A percentile compares a stretch with the other conserved stretches of the same genome.
Conservation (phyloP, 192 early-diverging fungal species). For the Umbelopsis sp. region DNA sequence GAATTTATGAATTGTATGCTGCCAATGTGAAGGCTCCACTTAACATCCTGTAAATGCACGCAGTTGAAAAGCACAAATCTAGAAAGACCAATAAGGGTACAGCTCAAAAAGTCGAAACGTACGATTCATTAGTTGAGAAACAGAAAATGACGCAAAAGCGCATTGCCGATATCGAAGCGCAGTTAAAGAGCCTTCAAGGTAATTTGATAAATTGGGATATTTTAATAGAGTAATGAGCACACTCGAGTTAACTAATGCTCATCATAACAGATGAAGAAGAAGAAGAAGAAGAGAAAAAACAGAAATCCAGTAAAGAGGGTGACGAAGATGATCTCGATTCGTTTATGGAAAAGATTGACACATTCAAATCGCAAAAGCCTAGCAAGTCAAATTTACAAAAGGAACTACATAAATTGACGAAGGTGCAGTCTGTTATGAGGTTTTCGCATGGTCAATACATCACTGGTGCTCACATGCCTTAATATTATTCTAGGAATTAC, state of each 20-base stretch:
- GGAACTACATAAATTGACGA: conserved; percentile 45
- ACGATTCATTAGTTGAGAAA: conserved; percentile 61
- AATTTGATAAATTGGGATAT: conserved; percentile 20
- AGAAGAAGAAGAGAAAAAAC: conserved; percentile 4
- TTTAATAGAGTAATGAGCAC: not conserved
- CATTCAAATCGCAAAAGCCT: conserved; percentile 22
- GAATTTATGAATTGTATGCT: not conserved
- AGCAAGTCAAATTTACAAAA: conserved; percentile 42
- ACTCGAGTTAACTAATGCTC: not conserved
- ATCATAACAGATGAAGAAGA: not conserved
- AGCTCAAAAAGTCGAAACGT: conserved; percentile 61
- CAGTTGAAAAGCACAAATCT: conserved; percentile 32
- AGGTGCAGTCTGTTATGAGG: conserved; percentile 31
- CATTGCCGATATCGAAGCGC: conserved; percentile 31
- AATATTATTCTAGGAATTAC: conserved; percentile 39
- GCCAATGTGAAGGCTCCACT: too few species aligned
- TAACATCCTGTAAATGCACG: not conserved
- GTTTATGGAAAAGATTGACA: conserved; percentile 62
- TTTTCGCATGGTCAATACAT: not conserved
- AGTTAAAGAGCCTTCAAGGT: conserved; percentile 39
- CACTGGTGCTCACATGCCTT: not conserved
- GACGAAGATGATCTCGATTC: conserved; percentile 64
- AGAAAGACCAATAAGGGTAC: conserved; percentile 36
- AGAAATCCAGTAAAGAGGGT: conserved; percentile 14
- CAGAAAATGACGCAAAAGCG: conserved; percentile 38